Evolutionary conservation across 148 eudicot genomes (phyloP).

Genomic region (Diospyros lotus): DNA sequence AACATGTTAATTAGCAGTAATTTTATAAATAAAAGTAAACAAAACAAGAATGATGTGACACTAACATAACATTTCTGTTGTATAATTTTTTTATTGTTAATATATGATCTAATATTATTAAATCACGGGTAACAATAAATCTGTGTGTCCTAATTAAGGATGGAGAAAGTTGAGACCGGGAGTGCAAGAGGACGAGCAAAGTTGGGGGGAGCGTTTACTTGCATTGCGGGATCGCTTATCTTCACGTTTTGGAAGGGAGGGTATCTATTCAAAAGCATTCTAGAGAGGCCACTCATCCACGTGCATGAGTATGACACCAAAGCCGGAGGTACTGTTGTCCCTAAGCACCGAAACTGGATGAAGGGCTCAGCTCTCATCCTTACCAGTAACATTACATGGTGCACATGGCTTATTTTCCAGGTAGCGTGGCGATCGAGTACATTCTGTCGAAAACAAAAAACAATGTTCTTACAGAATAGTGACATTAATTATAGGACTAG

Average conservation of each 20-base stretch:
- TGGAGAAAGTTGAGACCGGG: conserved; percentile 7
- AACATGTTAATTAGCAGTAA: too few relatives aligned
- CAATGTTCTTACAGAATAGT: too few relatives aligned
- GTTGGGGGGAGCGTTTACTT: neutral
- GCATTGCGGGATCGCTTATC: conserved; percentile 8
- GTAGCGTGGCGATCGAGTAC: neutral
- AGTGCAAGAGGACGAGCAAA: conserved; percentile 7
- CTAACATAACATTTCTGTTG: too few relatives aligned
- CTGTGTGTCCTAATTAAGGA: neutral
- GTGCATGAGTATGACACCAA: neutral
- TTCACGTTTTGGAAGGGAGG: conserved; percentile 16
- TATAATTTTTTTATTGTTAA: too few relatives aligned
- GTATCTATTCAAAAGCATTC: neutral
- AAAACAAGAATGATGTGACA: too few relatives aligned
- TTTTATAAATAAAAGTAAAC: too few relatives aligned
- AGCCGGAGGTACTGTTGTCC: too few relatives aligned
- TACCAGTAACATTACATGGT: conserved; percentile 6
- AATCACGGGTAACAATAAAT: too few relatives aligned
- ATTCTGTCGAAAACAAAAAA: too few relatives aligned
- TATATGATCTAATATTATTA: too few relatives aligned
- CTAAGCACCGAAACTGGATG: conserved; percentile 5
- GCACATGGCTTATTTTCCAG: conserved; percentile 13
- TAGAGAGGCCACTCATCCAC: conserved; percentile 7
- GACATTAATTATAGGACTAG: too few relatives aligned
- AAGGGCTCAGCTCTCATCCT: conserved; percentile 8